Evolutionary conservation across 2,329 filamentous ascomycete genomes (phyloP), one percentile per base, ranked within the genome.

Genomic region (Diaporthe eres): DNA sequence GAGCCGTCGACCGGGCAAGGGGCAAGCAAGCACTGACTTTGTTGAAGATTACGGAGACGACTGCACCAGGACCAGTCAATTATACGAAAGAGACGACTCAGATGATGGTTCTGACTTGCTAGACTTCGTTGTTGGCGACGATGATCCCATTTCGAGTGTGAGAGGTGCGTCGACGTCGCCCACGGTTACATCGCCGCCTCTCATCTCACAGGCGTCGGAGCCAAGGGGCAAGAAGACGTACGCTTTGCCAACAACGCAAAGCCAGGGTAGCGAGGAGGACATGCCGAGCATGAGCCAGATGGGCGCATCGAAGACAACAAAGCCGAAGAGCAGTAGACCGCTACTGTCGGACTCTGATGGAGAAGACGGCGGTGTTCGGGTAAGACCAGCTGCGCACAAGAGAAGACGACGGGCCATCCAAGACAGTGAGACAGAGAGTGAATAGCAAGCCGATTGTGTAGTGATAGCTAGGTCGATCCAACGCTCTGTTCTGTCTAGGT

Each of bases 91-190:
- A 25, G 85, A 87, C 77, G 87, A 85, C 19, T 88, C 86, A 0
- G 88, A 90, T 75, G 84, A 85, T 75, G 87, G 87, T 17, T 85
- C 82, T 60, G 89, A 90, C 77, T 81, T 91, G 19, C 74, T 90
- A 78, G 85, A 91, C 84, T 89, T 94, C 83, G 81, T 94, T 79
- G 86, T 92, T 80, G 81, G 85, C 78, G 82, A 91, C 82, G 82
- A 92, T 42, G 75, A 57, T 10, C 74, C 74, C 15, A 68, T 74
- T 17, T 76, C 75, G 34, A 77, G 75, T 31, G 4, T 70, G n/a
- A 31, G 60, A 37, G 67, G 63, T 19, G n/a, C 44, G 10, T 74
- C 76, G 25, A 75, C 72, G 13, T 49, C 74, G n/a, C 60, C 60
- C 12, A 71, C 75, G 3, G 8, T 51, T 10, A 22, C 57, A 22